Conservation (phyloP, 1,284 basidiomycete species). For the Mycosarcoma maydis region DNA sequence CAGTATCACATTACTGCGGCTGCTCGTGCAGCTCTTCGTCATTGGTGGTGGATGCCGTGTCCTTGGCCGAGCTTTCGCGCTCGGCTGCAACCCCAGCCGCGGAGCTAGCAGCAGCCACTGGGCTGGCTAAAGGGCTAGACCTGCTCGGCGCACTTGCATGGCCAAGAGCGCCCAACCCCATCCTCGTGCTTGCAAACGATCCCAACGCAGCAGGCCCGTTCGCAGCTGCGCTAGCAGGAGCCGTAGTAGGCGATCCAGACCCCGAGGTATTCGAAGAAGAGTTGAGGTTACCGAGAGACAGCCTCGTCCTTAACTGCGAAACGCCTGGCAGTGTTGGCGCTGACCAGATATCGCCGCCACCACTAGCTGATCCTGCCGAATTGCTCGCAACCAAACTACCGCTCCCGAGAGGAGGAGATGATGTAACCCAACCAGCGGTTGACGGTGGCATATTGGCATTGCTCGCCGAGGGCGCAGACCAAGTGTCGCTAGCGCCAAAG, state of each 20-base stretch:
- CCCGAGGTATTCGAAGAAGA: not conserved
- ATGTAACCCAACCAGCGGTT: slow-evolving; percentile 22
- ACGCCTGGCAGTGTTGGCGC: slow-evolving; percentile 23
- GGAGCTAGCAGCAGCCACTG: slow-evolving; percentile 3
- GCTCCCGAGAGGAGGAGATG: slow-evolving; percentile 34
- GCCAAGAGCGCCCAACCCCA: slow-evolving; percentile 27
- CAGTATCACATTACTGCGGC: too few relatives aligned
- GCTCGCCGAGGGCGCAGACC: slow-evolving; percentile 18
- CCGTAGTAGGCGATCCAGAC: not conserved
- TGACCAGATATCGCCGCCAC: slow-evolving; percentile 38
- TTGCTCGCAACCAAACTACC: not conserved
- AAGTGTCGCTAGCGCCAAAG: slow-evolving; percentile 34
- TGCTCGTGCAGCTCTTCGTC: too few relatives aligned
- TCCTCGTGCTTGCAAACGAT: slow-evolving; percentile 8
- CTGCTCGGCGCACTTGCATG: slow-evolving; percentile 9
- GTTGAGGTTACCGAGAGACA: slow-evolving; percentile 23
- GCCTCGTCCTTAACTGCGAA: slow-evolving; percentile 18
- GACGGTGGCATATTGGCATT: not conserved
- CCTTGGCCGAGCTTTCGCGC: not conserved
- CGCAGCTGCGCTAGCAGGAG: not conserved
- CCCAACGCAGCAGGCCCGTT: slow-evolving; percentile 5
- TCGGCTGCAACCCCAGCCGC: not conserved
- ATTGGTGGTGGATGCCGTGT: not conserved
- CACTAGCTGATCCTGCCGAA: not conserved
- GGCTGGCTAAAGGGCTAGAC: slow-evolving; percentile 13